These are phyloP conservation scores for Blastobotrys parvus DNA, from an alignment of 805 yeast genomes.

Conservation along the genomic window DNA sequence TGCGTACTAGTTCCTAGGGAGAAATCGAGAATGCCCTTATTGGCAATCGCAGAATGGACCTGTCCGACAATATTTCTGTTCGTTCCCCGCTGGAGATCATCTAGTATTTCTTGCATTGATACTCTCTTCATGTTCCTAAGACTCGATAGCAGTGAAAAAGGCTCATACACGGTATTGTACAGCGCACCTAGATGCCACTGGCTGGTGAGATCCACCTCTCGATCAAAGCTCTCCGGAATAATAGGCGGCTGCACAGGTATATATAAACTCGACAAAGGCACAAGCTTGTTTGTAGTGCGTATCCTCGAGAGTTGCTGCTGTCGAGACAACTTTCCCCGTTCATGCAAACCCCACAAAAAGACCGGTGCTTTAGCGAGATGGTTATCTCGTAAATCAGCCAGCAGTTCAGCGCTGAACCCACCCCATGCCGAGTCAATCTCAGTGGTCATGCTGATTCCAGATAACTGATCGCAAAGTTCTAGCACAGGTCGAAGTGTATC, in stretches of 20 bases:
- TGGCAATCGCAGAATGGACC: slow-evolving; percentile 18
- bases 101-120: slow-evolving; percentile 38
- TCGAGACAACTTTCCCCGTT: slow-evolving; percentile 12
- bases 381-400: slow-evolving; percentile 61
- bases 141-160: slow-evolving; percentile 35
- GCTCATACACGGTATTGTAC: slow-evolving; percentile 37
- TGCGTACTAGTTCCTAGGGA: neutral
- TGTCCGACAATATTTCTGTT: slow-evolving; percentile 42
- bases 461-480: slow-evolving; percentile 68
- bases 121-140: slow-evolving; percentile 28
- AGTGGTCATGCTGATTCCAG: slow-evolving; percentile 60
- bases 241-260: slow-evolving; percentile 41
- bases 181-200: slow-evolving; percentile 39
- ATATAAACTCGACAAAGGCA: slow-evolving; percentile 43
- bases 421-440: slow-evolving; percentile 83
- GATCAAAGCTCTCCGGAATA: slow-evolving; percentile 7
- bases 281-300: slow-evolving; percentile 37
- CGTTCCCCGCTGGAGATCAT: slow-evolving; percentile 35
- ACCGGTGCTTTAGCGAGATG: slow-evolving; percentile 44
- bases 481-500: slow-evolving; percentile 49
- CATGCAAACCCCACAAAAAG: slow-evolving; percentile 41
- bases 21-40: neutral
- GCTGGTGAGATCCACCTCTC: slow-evolving; percentile 19
- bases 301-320: slow-evolving; percentile 34
- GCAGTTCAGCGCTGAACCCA: slow-evolving; percentile 50